These are phyloP conservation scores for Coffea canephora DNA, from an alignment of 257 asterid genomes.

Conservation along the genomic window DNA sequence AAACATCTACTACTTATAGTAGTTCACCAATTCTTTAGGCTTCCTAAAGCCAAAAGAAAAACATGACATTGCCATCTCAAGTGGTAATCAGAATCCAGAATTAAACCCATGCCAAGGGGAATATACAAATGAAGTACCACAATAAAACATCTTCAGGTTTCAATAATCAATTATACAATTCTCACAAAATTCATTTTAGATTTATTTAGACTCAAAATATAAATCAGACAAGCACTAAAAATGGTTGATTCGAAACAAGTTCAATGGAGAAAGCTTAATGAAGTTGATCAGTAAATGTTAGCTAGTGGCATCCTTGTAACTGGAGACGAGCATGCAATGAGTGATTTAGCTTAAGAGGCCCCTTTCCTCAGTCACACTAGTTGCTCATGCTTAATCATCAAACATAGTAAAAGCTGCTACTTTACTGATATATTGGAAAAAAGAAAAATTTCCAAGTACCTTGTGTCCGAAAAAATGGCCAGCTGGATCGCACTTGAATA, in stretches of 20 bases:
- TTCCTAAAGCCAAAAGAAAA: not conserved
- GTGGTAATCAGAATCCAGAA: not conserved
- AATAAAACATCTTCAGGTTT: not conserved
- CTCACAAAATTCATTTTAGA: not conserved
- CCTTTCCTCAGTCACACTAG: not conserved
- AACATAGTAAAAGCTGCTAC: not conserved
- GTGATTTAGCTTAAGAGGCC: not conserved
- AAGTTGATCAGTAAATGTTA: not conserved
- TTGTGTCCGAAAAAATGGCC: constrained; percentile 99
- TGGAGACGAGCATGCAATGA: not conserved
- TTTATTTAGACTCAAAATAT: not conserved
- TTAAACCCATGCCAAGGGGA: not conserved
- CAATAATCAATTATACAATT: not conserved
- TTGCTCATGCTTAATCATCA: not conserved
- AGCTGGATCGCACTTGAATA: constrained; percentile 99
- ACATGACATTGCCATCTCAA: not conserved
- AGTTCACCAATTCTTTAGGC: not conserved
- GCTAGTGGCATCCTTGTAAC: not conserved
- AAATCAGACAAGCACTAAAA: not conserved
- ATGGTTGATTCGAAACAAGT: not conserved
- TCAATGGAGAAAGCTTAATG: not conserved
- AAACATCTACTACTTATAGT: not conserved
- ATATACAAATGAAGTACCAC: not conserved
- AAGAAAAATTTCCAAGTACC: constrained; percentile 36
- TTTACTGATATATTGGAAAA: not conserved